Conservation (phyloP, 2,329 filamentous ascomycete species). For the Emericellopsis cladophorae region DNA sequence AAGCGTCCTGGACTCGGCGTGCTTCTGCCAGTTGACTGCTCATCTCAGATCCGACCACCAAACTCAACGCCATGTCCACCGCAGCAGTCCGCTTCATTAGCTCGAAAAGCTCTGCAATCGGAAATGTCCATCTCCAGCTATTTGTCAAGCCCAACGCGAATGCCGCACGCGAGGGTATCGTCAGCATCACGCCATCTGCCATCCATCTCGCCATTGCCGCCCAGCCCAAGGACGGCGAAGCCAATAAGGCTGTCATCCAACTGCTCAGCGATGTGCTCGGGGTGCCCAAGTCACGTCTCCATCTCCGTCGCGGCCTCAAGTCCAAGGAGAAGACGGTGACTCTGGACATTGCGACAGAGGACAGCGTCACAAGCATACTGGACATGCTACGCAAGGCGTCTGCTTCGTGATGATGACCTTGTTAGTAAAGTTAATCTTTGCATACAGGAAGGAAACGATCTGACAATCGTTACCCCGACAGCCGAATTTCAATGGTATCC, state of each 20-base stretch:
- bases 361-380: slow-evolving; percentile 12
- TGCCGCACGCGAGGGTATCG: slow-evolving; percentile 48
- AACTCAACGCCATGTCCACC: too few relatives aligned
- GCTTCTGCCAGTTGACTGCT: too few relatives aligned
- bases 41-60: too few relatives aligned
- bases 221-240: slow-evolving; percentile 52
- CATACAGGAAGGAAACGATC: too few relatives aligned
- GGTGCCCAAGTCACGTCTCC: slow-evolving; percentile 50
- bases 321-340: slow-evolving; percentile 51
- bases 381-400: slow-evolving; percentile 13
- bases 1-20: too few relatives aligned
- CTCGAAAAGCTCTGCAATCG: slow-evolving; percentile 29
- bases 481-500: too few relatives aligned
- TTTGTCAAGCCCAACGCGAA: slow-evolving; percentile 55
- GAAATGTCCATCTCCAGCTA: slow-evolving; percentile 46
- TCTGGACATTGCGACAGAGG: slow-evolving; percentile 17
- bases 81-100: slow-evolving; percentile 32
- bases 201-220: slow-evolving; percentile 56
- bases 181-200: slow-evolving; percentile 37
- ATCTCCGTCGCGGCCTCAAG: slow-evolving; percentile 50
- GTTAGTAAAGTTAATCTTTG: not conserved
- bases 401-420: slow-evolving; percentile 1
- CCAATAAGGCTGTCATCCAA: slow-evolving; percentile 53
- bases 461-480: too few relatives aligned
- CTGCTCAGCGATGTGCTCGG: slow-evolving; percentile 48